Percentiles rank a stretch among this genome's conserved stretches.
These are phyloP conservation scores for Prunus armeniaca DNA, from an alignment of 306 rosid species.

Conservation along the genomic window DNA sequence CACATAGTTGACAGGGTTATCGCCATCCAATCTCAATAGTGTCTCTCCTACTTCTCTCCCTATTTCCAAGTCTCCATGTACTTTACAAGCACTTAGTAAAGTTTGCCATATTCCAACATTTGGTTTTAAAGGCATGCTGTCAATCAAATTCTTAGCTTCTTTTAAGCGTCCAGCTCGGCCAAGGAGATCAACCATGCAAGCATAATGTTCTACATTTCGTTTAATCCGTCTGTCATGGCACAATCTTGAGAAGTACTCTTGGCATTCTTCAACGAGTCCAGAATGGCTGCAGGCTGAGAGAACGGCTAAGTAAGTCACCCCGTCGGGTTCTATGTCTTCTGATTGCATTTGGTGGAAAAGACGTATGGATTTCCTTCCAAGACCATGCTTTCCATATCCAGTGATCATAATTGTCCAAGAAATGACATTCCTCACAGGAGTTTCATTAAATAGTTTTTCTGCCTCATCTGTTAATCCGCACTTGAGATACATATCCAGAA, in stretches of 20 bases:
- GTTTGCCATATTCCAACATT: slow-evolving; percentile 65
- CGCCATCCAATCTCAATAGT: slow-evolving; percentile 42
- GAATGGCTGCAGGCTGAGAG: slow-evolving; percentile 75
- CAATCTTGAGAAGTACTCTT: slow-evolving; percentile 47
- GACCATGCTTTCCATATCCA: slow-evolving; percentile 64
- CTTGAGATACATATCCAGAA: slow-evolving; percentile 68
- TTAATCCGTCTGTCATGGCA: slow-evolving; percentile 21
- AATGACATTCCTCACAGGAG: slow-evolving; percentile 38
- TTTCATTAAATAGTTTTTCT: slow-evolving; percentile 45
- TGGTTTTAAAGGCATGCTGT: slow-evolving; percentile 55
- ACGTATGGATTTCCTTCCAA: slow-evolving; percentile 42
- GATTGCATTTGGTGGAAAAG: slow-evolving; percentile 46
- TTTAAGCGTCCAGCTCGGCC: slow-evolving; percentile 52
- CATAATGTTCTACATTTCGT: slow-evolving; percentile 57
- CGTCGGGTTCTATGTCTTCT: slow-evolving; percentile 43
- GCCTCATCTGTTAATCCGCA: slow-evolving; percentile 55
- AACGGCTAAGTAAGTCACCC: slow-evolving; percentile 54
- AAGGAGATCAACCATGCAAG: slow-evolving; percentile 67
- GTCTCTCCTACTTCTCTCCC: slow-evolving; percentile 52
- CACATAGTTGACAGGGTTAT: slow-evolving; percentile 55
- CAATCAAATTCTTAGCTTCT: slow-evolving; percentile 54
- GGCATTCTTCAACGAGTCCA: slow-evolving; percentile 52
- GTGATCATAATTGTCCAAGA: slow-evolving; percentile 76
- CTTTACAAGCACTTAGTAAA: slow-evolving; percentile 56
- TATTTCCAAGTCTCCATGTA: slow-evolving; percentile 54